Percentiles rank a stretch among this genome's conserved stretches.
Conservation (phyloP, 768 basidiomycete genomes). For the Hygrophorus russula region DNA sequence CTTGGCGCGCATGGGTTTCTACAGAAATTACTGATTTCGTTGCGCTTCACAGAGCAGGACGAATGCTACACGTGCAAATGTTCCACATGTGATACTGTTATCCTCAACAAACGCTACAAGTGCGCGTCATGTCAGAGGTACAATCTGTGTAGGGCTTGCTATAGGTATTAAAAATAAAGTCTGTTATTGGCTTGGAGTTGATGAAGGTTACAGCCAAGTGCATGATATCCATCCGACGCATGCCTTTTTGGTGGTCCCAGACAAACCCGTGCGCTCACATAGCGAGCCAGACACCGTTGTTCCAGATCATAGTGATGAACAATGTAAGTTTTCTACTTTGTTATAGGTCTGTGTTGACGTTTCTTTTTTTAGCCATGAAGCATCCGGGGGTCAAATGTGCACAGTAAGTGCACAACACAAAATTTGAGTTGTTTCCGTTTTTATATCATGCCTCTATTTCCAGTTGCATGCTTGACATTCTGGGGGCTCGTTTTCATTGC, state of each 20-base stretch:
- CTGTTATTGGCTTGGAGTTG: not conserved
- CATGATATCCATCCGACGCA: slow-evolving; percentile 89
- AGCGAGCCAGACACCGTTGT: slow-evolving; percentile 27
- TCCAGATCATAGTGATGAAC: slow-evolving; percentile 40
- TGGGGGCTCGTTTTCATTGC: slow-evolving; percentile 90
- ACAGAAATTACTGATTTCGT: not conserved
- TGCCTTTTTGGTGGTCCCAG: slow-evolving; percentile 74
- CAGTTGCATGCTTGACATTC: slow-evolving; percentile 82
- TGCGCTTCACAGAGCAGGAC: slow-evolving; percentile 57
- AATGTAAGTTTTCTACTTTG: slow-evolving; percentile 34
- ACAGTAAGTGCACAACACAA: slow-evolving; percentile 45
- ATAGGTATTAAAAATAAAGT: slow-evolving; percentile 39
- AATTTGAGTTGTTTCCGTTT: not conserved
- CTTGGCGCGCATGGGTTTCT: not conserved
- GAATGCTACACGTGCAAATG: slow-evolving; percentile 56
- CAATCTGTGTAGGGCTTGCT: slow-evolving; percentile 75
- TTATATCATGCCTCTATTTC: slow-evolving; percentile 3
- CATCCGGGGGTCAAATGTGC: slow-evolving; percentile 80
- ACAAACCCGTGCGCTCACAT: slow-evolving; percentile 31
- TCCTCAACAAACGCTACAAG: slow-evolving; percentile 64
- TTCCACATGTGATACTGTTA: slow-evolving; percentile 65
- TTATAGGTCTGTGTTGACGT: not conserved
- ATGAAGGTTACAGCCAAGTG: slow-evolving; percentile 47
- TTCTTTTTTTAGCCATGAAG: slow-evolving; percentile 40
- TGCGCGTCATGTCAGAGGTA: slow-evolving; percentile 75